Evolutionary conservation across 1,139 yeast species (phyloP).

Genomic region (Yamadazyma membranifaciens): DNA sequence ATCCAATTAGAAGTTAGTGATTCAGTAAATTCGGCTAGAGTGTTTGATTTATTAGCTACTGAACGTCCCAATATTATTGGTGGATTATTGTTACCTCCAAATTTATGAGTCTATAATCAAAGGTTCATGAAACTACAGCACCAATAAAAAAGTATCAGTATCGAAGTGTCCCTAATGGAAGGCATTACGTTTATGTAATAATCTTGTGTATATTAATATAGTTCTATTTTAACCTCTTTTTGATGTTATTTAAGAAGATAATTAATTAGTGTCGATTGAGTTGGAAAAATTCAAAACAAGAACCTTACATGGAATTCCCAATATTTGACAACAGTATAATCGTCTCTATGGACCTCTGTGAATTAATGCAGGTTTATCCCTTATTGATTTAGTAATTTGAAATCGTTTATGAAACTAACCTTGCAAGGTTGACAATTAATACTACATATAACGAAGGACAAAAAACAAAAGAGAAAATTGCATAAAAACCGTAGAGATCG

Average conservation of each 20-base stretch:
- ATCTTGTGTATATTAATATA: background rate
- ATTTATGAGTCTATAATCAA: conserved; percentile 24
- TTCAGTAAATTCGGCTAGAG: conserved; percentile 65
- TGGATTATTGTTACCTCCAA: conserved; percentile 70
- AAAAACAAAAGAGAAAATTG: no score
- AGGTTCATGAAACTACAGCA: conserved; percentile 16
- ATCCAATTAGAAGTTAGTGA: conserved; percentile 69
- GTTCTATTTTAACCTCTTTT: background rate
- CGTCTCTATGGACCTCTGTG: background rate
- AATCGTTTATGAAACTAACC: no score
- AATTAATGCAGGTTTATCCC: no score
- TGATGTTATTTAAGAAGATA: background rate
- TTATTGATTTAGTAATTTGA: no score
- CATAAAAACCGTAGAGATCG: no score
- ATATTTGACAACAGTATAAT: background rate
- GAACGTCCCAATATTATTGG: conserved; percentile 74
- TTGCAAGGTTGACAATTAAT: no score
- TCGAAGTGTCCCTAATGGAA: background rate
- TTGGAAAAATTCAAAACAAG: background rate
- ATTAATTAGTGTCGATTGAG: background rate
- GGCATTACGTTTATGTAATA: background rate
- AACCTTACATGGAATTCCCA: no score
- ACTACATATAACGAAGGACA: no score
- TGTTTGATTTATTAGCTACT: conserved; percentile 73
- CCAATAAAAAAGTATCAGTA: no score